Percentiles rank a stretch among this genome's conserved stretches.
Evolutionary conservation across 2,329 filamentous ascomycete genomes (phyloP).

Genomic region (Tympanopsis confertula): DNA sequence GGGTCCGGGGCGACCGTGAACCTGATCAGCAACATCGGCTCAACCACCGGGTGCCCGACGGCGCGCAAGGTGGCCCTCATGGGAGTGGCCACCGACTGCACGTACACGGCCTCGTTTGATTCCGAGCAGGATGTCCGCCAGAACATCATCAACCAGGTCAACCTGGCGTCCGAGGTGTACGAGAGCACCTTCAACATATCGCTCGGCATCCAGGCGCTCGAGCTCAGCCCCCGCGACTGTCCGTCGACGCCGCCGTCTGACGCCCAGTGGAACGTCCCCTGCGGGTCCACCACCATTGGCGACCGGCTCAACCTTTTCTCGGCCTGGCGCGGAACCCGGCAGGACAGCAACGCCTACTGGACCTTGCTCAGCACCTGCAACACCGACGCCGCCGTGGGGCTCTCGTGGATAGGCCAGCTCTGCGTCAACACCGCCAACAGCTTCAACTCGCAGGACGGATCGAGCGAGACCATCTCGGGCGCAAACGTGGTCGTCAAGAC

Average conservation of each 20-base stretch:
- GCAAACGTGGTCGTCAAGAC: conserved; percentile 85
- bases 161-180: conserved; percentile 75
- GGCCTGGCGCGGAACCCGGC: conserved; percentile 66
- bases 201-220: conserved; percentile 75
- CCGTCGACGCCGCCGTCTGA: conserved; percentile 54
- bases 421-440: conserved; percentile 52
- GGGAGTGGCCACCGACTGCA: conserved; percentile 87
- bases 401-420: conserved; percentile 86
- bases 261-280: conserved; percentile 76
- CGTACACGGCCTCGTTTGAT: conserved; percentile 65
- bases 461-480: conserved; percentile 65
- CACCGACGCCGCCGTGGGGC: conserved; percentile 73
- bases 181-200: conserved; percentile 92
- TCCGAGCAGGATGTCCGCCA: conserved; percentile 48
- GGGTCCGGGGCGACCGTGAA: conserved; percentile 75
- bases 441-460: conserved; percentile 33
- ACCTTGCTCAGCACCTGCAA: conserved; percentile 73
- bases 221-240: conserved; percentile 65
- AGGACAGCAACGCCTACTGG: conserved; percentile 85
- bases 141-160: conserved; percentile 76
- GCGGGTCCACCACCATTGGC: conserved; percentile 56
- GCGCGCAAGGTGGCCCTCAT: conserved; percentile 87
- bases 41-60: conserved; percentile 70
- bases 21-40: conserved; percentile 67
- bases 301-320: conserved; percentile 81